Evolutionary conservation across 805 yeast species (phyloP).

Genomic region (Kluyveromyces aestuarii): DNA sequence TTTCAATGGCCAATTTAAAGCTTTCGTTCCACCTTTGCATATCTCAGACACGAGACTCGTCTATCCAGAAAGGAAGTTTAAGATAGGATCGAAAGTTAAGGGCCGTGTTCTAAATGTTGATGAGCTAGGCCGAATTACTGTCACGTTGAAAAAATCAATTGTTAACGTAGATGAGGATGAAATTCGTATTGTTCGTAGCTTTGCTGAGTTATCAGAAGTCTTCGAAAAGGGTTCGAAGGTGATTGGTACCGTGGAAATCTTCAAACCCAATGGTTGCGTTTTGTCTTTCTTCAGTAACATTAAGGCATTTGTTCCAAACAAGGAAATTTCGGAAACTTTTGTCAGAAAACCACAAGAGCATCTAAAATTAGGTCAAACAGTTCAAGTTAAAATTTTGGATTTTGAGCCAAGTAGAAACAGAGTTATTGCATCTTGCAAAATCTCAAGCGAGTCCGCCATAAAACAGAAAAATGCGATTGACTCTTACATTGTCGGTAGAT

Average conservation of each 20-base stretch:
- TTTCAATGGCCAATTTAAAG: slow-evolving; percentile 56
- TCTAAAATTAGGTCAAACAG: slow-evolving; percentile 76
- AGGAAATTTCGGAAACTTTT: slow-evolving; percentile 84
- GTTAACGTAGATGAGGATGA: slow-evolving; percentile 41
- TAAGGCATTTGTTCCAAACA: slow-evolving; percentile 73
- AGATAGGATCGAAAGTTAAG: slow-evolving; percentile 70
- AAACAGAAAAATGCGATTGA: slow-evolving; percentile 40
- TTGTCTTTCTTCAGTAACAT: slow-evolving; percentile 75
- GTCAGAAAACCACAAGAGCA: slow-evolving; percentile 71
- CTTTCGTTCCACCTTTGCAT: slow-evolving; percentile 63
- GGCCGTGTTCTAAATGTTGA: slow-evolving; percentile 57
- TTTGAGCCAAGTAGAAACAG: slow-evolving; percentile 46
- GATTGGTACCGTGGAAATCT: slow-evolving; percentile 63
- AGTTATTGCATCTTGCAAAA: slow-evolving; percentile 66
- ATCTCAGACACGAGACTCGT: slow-evolving; percentile 76
- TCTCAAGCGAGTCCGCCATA: slow-evolving; percentile 41
- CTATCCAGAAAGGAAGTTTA: slow-evolving; percentile 89
- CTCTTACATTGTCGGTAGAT: slow-evolving; percentile 48
- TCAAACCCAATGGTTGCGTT: slow-evolving; percentile 71
- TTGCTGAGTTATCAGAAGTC: slow-evolving; percentile 44
- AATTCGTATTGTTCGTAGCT: slow-evolving; percentile 27
- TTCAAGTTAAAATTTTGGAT: slow-evolving; percentile 54
- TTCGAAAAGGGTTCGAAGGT: slow-evolving; percentile 37
- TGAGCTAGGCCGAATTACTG: slow-evolving; percentile 38
- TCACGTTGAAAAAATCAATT: slow-evolving; percentile 78